Evolutionary conservation across 495 filamentous ascomycete species (phyloP).

Genomic region (Talaromyces borbonicus): DNA sequence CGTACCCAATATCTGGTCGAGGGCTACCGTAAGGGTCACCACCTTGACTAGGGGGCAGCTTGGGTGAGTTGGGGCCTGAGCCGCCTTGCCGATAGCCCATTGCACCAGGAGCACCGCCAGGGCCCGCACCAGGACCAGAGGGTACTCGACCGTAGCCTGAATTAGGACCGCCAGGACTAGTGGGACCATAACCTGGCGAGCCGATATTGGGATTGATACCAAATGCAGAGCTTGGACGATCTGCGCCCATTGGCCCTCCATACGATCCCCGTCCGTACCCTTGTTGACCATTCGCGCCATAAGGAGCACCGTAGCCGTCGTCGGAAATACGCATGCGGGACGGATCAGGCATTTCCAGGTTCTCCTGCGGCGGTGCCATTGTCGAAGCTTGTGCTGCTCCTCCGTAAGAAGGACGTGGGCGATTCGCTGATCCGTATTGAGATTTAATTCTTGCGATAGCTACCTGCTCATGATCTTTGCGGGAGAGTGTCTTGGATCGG

Average conservation of each 20-base stretch:
- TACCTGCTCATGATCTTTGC: constrained; percentile 85
- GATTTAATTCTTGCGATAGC: constrained; percentile 88
- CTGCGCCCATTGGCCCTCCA: constrained; percentile 21
- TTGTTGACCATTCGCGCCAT: constrained; percentile 5
- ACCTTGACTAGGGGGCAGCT: constrained; percentile 22
- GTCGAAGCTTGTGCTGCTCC: constrained; percentile 38
- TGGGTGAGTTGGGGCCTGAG: constrained; percentile 23
- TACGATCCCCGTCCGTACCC: constrained; percentile 9
- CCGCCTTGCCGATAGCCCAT: constrained; percentile 33
- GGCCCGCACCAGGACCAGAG: no score
- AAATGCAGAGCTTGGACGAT: constrained; percentile 56
- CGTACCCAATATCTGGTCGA: constrained; percentile 44
- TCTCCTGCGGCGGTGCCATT: constrained; percentile 42
- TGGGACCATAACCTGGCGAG: constrained; percentile 30
- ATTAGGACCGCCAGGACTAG: constrained; percentile 12
- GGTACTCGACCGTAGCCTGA: constrained; percentile 16
- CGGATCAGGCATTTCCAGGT: constrained; percentile 68
- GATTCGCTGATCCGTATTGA: constrained; percentile 76
- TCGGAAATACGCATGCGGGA: constrained; percentile 34
- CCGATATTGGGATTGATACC: constrained; percentile 49
- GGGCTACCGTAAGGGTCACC: constrained; percentile 24
- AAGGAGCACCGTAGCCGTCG: constrained; percentile 32
- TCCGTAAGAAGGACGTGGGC: constrained; percentile 44
- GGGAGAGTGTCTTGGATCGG: constrained; percentile 75
- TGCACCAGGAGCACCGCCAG: constrained; percentile 24